phyloP scores from a whole-genome alignment of 2,329 filamentous ascomycete species.

The Xylaria sp. region DNA sequence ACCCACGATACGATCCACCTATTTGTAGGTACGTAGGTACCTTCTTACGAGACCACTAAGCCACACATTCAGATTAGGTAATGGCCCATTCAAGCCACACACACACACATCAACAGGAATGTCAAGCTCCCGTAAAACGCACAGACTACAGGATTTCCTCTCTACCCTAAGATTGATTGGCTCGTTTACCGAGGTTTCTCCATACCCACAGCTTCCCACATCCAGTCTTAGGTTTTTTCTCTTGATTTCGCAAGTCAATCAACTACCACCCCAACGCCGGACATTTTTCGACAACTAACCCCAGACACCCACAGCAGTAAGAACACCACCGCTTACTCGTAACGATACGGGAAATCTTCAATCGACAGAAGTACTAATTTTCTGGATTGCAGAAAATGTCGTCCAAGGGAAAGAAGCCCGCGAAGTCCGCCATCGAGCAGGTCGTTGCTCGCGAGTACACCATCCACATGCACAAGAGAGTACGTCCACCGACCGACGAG shows the following conservation, averaged over 20 bases:
- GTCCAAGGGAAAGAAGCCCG: slow-evolving; percentile 71
- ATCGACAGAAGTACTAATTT: slow-evolving; percentile 31
- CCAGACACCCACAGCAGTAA: slow-evolving; percentile 46
- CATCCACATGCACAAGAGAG: slow-evolving; percentile 99
- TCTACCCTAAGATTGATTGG: slow-evolving; percentile 47
- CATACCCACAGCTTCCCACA: slow-evolving; percentile 49
- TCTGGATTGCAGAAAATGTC: slow-evolving; percentile 64
- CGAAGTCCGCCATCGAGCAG: slow-evolving; percentile 96
- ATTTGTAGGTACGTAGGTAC: not conserved
- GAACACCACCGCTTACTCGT: slow-evolving; percentile 24
- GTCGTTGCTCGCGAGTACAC: slow-evolving; percentile 99
- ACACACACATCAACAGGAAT: not conserved
- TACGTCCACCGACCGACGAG: slow-evolving; percentile 65
- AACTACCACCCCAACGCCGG: slow-evolving; percentile 43
- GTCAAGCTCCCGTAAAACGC: slow-evolving; percentile 20
- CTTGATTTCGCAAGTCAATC: slow-evolving; percentile 47
- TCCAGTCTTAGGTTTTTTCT: slow-evolving; percentile 39
- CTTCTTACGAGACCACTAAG: not conserved
- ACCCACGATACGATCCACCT: not conserved
- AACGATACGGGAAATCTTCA: slow-evolving; percentile 20
- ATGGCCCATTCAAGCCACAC: slow-evolving; percentile 19
- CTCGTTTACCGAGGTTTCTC: slow-evolving; percentile 47
- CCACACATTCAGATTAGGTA: not conserved
- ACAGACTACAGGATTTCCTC: slow-evolving; percentile 38
- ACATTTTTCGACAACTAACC: slow-evolving; percentile 46